Base-by-base conservation (phyloP, 768 basidiomycete species). In the Daedaleopsis nitida region DNA sequence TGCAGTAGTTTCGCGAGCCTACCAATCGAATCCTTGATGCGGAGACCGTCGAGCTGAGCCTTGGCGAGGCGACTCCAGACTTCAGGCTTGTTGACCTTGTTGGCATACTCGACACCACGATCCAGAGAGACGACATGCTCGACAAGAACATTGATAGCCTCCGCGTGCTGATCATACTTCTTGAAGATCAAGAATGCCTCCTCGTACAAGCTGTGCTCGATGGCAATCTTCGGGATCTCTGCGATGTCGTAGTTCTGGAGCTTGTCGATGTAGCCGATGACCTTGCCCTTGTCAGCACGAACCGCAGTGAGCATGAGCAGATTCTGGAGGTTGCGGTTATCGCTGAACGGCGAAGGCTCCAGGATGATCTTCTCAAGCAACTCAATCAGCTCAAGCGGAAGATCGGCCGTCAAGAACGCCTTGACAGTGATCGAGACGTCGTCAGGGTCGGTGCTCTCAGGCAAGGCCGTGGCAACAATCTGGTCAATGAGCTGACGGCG, bases 1-100 rank as follows among this genome's bases (percentile, higher is more conserved):
- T 3, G 17, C 23, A 2, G 0, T 48, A 1, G 13, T 23, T 43
- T 38, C 21, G 48, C 42, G 52, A 23, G 70, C 86, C 53, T 67
- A 94, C 92, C 94, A 67, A 99, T 98, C 13, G 96, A 87, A 69
- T 99, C 96, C 77, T 98, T 98, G 78, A 99, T 92, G 45, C 97
- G 92, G 53, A 98, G 84, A 66, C 97, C 97, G 72, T 99, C 97
- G 52, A 99, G 84, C 73, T 99, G 97, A 21, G 97, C 97, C 75
- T 99, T 99, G n/a, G 92, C 97, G 65, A 99, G 84, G 54, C 97
- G 78, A 67, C 92, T 94, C 97, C 97, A 99, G 16, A 98, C 96
- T 66, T 93, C 94, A 38, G 97, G 94, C 73, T 87, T 84, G 78
- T 98, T 93, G 76, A 98, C 90, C 81, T 97, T 98, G 80, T 85